Evolutionary conservation across 768 basidiomycete species (phyloP).

Genomic region (Clitopilus passeckerianus): DNA sequence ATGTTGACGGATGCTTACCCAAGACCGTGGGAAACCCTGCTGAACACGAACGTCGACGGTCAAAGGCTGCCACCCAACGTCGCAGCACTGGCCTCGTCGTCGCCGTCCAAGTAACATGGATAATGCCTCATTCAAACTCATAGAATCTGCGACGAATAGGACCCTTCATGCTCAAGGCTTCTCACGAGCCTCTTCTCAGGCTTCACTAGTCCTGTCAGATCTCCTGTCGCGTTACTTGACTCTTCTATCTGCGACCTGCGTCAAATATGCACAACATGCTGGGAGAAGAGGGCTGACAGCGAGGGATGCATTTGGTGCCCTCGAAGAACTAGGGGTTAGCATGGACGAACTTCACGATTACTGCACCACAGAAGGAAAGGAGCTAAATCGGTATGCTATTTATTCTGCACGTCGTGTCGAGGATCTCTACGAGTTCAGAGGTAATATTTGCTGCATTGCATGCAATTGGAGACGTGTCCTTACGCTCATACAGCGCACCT

Average conservation of each 20-base stretch:
- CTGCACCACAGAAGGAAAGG: constrained; percentile 58
- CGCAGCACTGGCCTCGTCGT: constrained; percentile 8
- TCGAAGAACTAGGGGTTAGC: constrained; percentile 72
- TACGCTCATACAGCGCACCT: constrained; percentile 47
- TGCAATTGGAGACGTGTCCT: background rate
- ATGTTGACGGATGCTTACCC: constrained; percentile 8
- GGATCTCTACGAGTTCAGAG: constrained; percentile 69
- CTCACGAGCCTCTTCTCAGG: constrained; percentile 70
- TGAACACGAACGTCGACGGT: constrained; percentile 11
- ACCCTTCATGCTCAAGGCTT: constrained; percentile 78
- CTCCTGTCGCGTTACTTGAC: constrained; percentile 71
- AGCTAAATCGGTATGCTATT: constrained; percentile 62
- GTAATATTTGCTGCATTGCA: constrained; percentile 35
- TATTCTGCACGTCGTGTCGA: constrained; percentile 63
- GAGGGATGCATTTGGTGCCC: constrained; percentile 57
- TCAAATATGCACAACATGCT: constrained; percentile 70
- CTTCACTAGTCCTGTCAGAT: constrained; percentile 66
- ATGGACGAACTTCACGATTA: constrained; percentile 70
- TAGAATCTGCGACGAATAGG: constrained; percentile 63
- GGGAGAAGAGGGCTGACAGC: constrained; percentile 56
- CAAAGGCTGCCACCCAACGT: constrained; percentile 3
- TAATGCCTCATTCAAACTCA: constrained; percentile 47
- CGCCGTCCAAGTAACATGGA: constrained; percentile 35
- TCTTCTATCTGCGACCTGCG: constrained; percentile 61
- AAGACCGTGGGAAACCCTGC: constrained; percentile 15